phyloP scores from a whole-genome alignment of 768 basidiomycete species.

The Lactarius psammicola region DNA sequence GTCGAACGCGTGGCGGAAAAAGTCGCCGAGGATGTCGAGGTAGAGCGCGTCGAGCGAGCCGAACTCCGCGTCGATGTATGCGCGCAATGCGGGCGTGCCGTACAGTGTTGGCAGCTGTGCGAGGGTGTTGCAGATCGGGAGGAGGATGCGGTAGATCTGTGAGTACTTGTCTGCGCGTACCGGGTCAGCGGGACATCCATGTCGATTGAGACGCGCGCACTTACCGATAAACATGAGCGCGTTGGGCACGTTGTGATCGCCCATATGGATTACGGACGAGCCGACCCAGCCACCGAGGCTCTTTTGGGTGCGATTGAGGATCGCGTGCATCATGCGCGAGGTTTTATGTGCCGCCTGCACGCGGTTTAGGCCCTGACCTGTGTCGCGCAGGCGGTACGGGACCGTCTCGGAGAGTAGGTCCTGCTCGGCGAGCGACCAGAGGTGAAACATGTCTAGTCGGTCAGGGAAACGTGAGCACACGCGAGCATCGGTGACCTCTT shows the following conservation, averaged over 20 bases:
- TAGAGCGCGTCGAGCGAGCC: constrained; percentile 69
- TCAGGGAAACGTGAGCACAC: neutral
- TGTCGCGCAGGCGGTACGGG: constrained; percentile 79
- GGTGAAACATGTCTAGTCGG: constrained; percentile 77
- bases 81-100: constrained; percentile 64
- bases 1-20: constrained; percentile 87
- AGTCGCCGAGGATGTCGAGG: constrained; percentile 74
- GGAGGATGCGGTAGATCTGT: constrained; percentile 85
- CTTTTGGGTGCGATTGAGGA: constrained; percentile 78
- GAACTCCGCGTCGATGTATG: constrained; percentile 81
- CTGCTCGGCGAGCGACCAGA: constrained; percentile 80
- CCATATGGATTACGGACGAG: constrained; percentile 86
- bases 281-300: constrained; percentile 84
- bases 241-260: constrained; percentile 81
- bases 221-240: constrained; percentile 81
- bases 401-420: constrained; percentile 76
- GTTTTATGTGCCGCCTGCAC: constrained; percentile 87
- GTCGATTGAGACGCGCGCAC: neutral
- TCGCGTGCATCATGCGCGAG: constrained; percentile 85
- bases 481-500: no score
- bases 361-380: constrained; percentile 87
- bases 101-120: constrained; percentile 65
- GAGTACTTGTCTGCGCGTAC: constrained; percentile 70
- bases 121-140: constrained; percentile 83
- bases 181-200: neutral